Base-by-base conservation (phyloP, 495 filamentous ascomycete species). In the Penicillium bovifimosum region DNA sequence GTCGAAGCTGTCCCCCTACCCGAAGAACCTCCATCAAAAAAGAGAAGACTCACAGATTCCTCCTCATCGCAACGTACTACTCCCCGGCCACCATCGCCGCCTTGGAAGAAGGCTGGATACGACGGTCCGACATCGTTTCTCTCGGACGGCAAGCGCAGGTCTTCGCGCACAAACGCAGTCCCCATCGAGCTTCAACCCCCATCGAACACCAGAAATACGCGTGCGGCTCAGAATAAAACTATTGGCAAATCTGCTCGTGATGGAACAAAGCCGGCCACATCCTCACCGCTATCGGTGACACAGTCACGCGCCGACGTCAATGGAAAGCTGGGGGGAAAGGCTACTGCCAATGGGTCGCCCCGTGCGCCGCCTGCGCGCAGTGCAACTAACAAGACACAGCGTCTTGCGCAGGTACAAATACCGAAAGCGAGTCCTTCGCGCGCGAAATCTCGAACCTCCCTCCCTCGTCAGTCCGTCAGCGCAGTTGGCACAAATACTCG, bases 31-130 rank as follows among this genome's bases (percentile, higher is more conserved):
- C 86, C 87, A 44, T 75, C 77, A 9, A 95, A 93, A 69, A 84
- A 83, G 63, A 84, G 87, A 58, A 86, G 88, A 67, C 76, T 91
- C 43, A 76, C 71, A 51, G 78, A 80, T 36, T 57, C 70, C 41
- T 69, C 69, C 14, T 63, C 67, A 13, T 70, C 71, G 36, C 70
- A 68, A 47, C 75, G 71, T 26, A 79, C 80, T 10, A 68, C 70
- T 17, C 72, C 79, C 41, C 76, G 81, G 46, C 69, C 72, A 41
- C 64, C 68, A 47, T 96, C 93, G 28, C 93, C 93, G 51, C 93
- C 93, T 20, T 98, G 93, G 93, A 97, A 93, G 74, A 92, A 84
- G 66, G 75, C 86, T 45, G 84, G 87, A 40, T 87, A 83, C 24
- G 88, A 95, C 38, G 95, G 92, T 0, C 93, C 93, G 4, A 89